phyloP scores from a whole-genome alignment of 345 rosid genomes.

The Kandelia obovata region DNA sequence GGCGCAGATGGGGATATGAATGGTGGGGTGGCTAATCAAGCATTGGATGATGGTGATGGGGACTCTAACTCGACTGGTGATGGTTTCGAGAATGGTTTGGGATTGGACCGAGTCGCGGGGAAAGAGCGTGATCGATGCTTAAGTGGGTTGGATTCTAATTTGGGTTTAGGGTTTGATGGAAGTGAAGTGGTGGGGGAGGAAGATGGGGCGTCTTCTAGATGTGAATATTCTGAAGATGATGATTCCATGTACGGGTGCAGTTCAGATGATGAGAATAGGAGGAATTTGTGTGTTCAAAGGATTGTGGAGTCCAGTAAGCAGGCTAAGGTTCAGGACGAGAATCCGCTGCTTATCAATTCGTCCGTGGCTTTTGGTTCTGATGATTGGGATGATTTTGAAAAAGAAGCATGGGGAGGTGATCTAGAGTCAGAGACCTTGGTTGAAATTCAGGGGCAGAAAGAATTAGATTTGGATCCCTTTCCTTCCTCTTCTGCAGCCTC shows the following conservation, averaged over 20 bases:
- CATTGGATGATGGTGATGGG: slow-evolving; percentile 10
- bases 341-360: slow-evolving; percentile 64
- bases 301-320: slow-evolving; percentile 19
- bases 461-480: slow-evolving; percentile 21
- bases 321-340: slow-evolving; percentile 32
- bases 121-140: slow-evolving; percentile 16
- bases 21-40: slow-evolving; percentile 2
- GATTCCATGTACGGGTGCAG: slow-evolving; percentile 48
- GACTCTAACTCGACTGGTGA: slow-evolving; percentile 7
- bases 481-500: slow-evolving; percentile 17
- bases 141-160: slow-evolving; percentile 24
- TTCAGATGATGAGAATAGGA: slow-evolving; percentile 44
- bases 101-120: slow-evolving; percentile 10
- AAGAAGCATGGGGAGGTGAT: slow-evolving; percentile 41
- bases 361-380: slow-evolving; percentile 81
- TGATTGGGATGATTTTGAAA: slow-evolving; percentile 92
- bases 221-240: slow-evolving; percentile 59
- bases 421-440: slow-evolving; percentile 35
- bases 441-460: slow-evolving; percentile 27
- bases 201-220: slow-evolving; percentile 35
- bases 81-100: slow-evolving; percentile 10
- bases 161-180: slow-evolving; percentile 14
- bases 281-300: slow-evolving; percentile 27
- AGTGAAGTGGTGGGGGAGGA: slow-evolving; percentile 30
- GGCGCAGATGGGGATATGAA: slow-evolving; percentile 1